These are phyloP conservation scores for Silene vulgaris DNA, from an alignment of 179 eudicot species.

Conservation along the genomic window DNA sequence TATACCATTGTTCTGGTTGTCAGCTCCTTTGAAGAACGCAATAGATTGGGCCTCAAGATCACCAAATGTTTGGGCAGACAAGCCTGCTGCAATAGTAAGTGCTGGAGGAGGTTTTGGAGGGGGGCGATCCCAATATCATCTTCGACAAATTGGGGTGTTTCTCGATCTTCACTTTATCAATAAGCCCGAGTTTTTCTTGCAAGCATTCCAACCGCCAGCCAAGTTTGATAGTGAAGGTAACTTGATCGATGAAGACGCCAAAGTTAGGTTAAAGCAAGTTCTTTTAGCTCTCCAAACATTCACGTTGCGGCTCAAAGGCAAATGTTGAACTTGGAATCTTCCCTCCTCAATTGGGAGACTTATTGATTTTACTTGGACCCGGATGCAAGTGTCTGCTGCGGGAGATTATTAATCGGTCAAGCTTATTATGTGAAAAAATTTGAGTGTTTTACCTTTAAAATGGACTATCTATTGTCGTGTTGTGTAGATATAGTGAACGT, in stretches of 20 bases:
- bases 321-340: slow-evolving; percentile 14
- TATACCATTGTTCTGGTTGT: slow-evolving; percentile 9
- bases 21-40: slow-evolving; percentile 82
- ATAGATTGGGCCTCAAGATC: slow-evolving; percentile 85
- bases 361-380: background rate
- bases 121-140: slow-evolving; percentile 74
- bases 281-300: slow-evolving; percentile 54
- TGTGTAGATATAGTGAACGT: too few relatives aligned
- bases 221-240: slow-evolving; percentile 77
- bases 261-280: slow-evolving; percentile 46
- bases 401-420: background rate
- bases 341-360: background rate
- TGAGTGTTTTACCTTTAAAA: too few relatives aligned
- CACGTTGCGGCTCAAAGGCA: slow-evolving; percentile 42
- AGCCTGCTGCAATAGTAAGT: slow-evolving; percentile 74
- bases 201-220: slow-evolving; percentile 57
- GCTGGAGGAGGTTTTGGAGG: slow-evolving; percentile 76
- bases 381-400: background rate
- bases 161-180: slow-evolving; percentile 82
- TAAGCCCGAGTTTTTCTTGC: slow-evolving; percentile 74
- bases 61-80: slow-evolving; percentile 76
- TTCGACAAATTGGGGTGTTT: slow-evolving; percentile 75
- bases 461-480: background rate
- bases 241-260: slow-evolving; percentile 51
- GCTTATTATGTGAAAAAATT: too few relatives aligned